phyloP scores from a whole-genome alignment of 257 asterid species.

The Ajuga chamaepitys region DNA sequence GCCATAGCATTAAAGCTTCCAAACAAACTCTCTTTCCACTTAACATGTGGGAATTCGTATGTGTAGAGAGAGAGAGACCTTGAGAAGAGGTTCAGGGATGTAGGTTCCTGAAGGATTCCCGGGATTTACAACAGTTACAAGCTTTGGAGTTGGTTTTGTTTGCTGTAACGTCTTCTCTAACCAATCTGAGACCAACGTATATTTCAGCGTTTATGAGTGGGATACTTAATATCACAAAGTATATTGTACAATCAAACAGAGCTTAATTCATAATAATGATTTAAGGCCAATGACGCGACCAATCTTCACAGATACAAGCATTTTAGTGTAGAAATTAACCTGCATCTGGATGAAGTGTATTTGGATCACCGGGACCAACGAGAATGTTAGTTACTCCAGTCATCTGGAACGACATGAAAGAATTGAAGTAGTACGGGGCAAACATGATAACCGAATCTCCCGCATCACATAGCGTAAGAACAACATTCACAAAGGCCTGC shows the following conservation, averaged over 20 bases:
- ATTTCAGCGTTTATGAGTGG: background rate
- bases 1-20: background rate
- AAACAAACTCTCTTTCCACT: background rate
- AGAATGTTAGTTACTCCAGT: conserved; percentile 90
- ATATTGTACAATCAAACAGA: background rate
- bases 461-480: conserved; percentile 85
- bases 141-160: conserved; percentile 87
- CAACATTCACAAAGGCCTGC: conserved; percentile 93
- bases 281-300: too few species aligned
- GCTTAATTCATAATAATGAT: background rate
- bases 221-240: background rate
- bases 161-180: conserved; percentile 59
- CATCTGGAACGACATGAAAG: conserved; percentile 97
- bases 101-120: conserved; percentile 99
- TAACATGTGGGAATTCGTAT: background rate
- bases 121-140: conserved; percentile 88
- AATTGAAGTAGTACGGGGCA: conserved; percentile 96
- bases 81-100: conserved; percentile 85
- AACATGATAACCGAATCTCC: conserved; percentile 90
- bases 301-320: background rate
- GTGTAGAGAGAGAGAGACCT: conserved; percentile 37
- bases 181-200: conserved; percentile 58
- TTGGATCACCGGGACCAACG: conserved; percentile 76
- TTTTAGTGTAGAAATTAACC: conserved; percentile 33
- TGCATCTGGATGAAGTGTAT: conserved; percentile 97